Conservation (phyloP, 1,139 yeast genomes). For the Pneumocystis wakefieldiae region DNA sequence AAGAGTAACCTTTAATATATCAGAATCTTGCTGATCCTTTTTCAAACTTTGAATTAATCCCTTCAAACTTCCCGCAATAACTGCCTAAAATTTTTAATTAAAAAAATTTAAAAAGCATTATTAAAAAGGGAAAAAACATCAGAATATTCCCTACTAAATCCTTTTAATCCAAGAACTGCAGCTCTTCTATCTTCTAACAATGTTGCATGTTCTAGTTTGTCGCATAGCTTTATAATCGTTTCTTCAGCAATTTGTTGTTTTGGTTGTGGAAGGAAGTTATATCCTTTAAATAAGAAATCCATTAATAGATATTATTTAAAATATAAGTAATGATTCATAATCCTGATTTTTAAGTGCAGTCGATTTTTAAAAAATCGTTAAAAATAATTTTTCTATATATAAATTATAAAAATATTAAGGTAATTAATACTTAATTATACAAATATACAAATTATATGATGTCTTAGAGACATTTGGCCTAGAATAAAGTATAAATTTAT, state of each 20-base stretch:
- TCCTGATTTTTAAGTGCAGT: neutral
- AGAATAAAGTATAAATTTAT: neutral
- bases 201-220: slow-evolving; percentile 70
- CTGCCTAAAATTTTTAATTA: slow-evolving; percentile 27
- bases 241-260: slow-evolving; percentile 50
- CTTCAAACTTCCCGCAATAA: slow-evolving; percentile 74
- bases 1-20: slow-evolving; percentile 63
- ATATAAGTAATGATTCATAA: neutral
- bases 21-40: slow-evolving; percentile 52
- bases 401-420: neutral
- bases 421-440: neutral
- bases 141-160: slow-evolving; percentile 76
- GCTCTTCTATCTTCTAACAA: slow-evolving; percentile 76
- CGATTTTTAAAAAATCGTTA: neutral
- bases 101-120: neutral
- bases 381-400: neutral
- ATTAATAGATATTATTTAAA: slow-evolving; percentile 11
- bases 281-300: slow-evolving; percentile 32
- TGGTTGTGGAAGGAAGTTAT: slow-evolving; percentile 33
- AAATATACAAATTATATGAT: neutral
- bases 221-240: slow-evolving; percentile 78
- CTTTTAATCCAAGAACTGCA: slow-evolving; percentile 78
- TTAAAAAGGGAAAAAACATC: slow-evolving; percentile 29
- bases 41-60: slow-evolving; percentile 55
- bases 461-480: neutral